These are phyloP conservation scores for Kingdonia uniflora DNA, from an alignment of 164 flowering plant species.

Conservation along the genomic window DNA sequence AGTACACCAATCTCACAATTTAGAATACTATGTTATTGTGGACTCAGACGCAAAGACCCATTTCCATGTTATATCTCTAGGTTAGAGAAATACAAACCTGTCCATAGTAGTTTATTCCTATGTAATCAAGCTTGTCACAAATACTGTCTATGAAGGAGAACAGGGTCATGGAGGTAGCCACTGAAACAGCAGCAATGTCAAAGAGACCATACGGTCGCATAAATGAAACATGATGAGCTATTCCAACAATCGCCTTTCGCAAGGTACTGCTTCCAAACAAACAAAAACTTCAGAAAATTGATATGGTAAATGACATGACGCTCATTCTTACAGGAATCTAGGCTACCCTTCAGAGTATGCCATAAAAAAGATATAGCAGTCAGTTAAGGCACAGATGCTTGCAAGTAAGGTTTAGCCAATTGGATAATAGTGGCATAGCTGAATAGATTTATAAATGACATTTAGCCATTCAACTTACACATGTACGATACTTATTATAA, in stretches of 20 bases:
- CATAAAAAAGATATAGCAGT: too few relatives aligned
- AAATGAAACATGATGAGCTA: slow-evolving; percentile 91
- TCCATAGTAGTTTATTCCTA: slow-evolving; percentile 96
- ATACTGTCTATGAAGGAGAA: slow-evolving; percentile 73
- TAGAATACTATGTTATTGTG: too few relatives aligned
- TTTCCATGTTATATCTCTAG: neutral
- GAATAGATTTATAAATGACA: too few relatives aligned
- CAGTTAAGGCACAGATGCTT: too few relatives aligned
- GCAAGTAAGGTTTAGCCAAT: too few relatives aligned
- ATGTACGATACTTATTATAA: too few relatives aligned
- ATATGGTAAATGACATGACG: neutral
- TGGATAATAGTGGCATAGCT: too few relatives aligned
- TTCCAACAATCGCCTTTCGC: slow-evolving; percentile 54
- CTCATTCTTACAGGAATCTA: too few relatives aligned
- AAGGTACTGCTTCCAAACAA: slow-evolving; percentile 22
- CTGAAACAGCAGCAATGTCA: slow-evolving; percentile 68
- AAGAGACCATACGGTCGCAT: slow-evolving; percentile 93
- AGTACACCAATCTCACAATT: slow-evolving; percentile 4
- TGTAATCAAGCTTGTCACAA: slow-evolving; percentile 63
- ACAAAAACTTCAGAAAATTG: slow-evolving; percentile 4
- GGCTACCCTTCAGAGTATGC: neutral
- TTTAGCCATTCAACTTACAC: too few relatives aligned
- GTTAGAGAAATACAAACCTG: slow-evolving; percentile 42
- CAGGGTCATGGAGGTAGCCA: slow-evolving; percentile 69
- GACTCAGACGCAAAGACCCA: too few relatives aligned